These are phyloP conservation scores for Basidioascus undulatus DNA, from an alignment of 768 basidiomycete genomes.

Conservation along the genomic window DNA sequence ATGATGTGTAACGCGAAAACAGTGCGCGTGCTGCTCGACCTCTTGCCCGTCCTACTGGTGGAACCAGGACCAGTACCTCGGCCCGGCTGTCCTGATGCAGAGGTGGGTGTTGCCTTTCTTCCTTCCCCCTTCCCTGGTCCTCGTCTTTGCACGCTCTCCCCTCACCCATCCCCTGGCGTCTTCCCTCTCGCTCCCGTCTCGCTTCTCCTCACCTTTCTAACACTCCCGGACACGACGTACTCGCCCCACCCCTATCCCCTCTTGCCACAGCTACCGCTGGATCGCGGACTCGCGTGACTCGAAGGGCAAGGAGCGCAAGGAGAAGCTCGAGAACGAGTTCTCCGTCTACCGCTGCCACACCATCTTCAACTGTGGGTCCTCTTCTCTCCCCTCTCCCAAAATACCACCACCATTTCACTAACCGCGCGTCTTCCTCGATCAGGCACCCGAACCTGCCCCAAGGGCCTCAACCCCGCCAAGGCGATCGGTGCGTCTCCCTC, in stretches of 20 bases:
- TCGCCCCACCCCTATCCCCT: no score
- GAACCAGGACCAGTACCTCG: conserved; percentile 97
- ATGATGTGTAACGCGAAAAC: background rate
- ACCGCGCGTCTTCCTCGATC: background rate
- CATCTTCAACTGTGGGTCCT: conserved; percentile 67
- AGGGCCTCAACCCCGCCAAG: conserved; percentile 77
- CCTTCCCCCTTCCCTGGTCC: no score
- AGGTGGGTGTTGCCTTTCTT: no score
- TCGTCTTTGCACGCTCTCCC: no score
- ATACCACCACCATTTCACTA: background rate
- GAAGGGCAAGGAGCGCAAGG: conserved; percentile 54
- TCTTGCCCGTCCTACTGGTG: conserved; percentile 98
- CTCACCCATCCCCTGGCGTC: no score
- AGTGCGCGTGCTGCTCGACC: conserved; percentile 79
- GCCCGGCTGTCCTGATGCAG: conserved; percentile 88
- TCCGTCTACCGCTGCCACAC: conserved; percentile 96
- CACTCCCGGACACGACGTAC: no score
- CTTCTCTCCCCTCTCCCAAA: background rate
- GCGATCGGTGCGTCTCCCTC: no score
- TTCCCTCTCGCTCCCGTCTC: no score
- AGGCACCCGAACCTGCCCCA: conserved; percentile 89
- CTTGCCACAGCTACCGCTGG: conserved; percentile 53
- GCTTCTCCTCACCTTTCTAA: no score
- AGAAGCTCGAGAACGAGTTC: conserved; percentile 82
- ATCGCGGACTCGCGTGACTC: conserved; percentile 86